Base-by-base conservation (phyloP, 306 rosid genomes). In the Gastrolobium villosum region DNA sequence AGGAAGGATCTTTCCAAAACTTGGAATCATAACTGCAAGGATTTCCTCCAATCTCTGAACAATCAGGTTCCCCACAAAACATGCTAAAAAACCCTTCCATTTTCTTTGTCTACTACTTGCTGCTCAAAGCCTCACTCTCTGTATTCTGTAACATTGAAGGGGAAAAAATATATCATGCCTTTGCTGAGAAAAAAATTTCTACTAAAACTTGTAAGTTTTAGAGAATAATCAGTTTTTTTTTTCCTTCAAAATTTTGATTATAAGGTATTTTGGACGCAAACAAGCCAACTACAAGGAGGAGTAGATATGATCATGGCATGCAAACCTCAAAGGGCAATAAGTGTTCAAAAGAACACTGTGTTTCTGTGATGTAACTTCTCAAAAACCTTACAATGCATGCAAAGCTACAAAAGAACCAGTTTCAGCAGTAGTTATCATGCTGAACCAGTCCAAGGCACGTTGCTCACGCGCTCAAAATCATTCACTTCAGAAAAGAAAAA, bases 21-120 rank as follows among this genome's bases (percentile, higher is more conserved):
- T 66, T 75, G 8, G 76, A 79, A 54, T 13, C 54, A 13, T 70
- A 72, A 71, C 70, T 54, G 74, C 85, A 72, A 9, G 76, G 60
- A 41, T n/a, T 72, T 77, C 72, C 87, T 28, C 35, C 46, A 64
- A 56, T 34, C 45, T 37, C 14, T 39, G 84, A 70, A 82, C 84
- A 77, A 49, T 43, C 84, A 64, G 86, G 74, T 63, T 72, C 82
- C 70, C 85, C 90, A 76, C 97, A 91, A 74, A 83, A 84, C 82
- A 75, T 14, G 65, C 35, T 72, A 87, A 87, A 88, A 3, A 83
- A 52, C 63, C 75, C 77, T 72, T 79, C 88, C 91, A 84, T 87
- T 62, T 70, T 45, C 62, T 65, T 74, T 79, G 1, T 54, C 49
- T 44, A 14, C 45, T n/a, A 48, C 61, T 65, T 57, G 50, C 54